Evolutionary conservation across 331 rosid genomes (phyloP), one percentile per base, ranked within the genome.

Genomic region (Arachis monticola): DNA sequence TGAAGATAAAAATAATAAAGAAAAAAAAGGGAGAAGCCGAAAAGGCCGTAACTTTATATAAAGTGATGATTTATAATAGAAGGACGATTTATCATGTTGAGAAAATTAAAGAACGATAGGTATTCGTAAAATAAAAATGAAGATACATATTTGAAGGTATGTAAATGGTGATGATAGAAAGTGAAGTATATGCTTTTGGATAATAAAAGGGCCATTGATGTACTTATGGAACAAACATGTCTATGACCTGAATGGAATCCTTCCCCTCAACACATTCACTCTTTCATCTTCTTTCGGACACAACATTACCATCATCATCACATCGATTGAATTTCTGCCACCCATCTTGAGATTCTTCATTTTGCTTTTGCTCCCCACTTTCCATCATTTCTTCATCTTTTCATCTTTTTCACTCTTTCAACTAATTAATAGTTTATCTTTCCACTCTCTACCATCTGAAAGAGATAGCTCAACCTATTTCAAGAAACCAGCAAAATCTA

Each of bases 151-250:
- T 17, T 17, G 22, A 17, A 17, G 22, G 22, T 17, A 17, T 17
- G 22, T 17, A 17, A 17, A 35, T 35, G 40, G 40, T 35, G 40
- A 35, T 35, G 40, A 41, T 53, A 60, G 77, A 81, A 86, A 76
- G 80, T 48, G 73, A 77, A 77, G 60, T 70, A n/a, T 66, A 76
- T 75, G 81, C 83, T 80, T 82, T 75, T 52, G 32, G 72, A 80
- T 60, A 53, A 70, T 17, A 73, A 72, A 73, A 82, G 90, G 95
- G 77, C 85, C 86, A 82, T 64, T 78, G 57, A 48, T 74, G 82
- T 89, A 85, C 86, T 76, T 69, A 62, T 60, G 60, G 56, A 41
- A 67, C 73, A 80, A 85, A 87, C 89, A 82, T 82, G 91, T 69
- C 83, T 81, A 69, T 66, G 87, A 77, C 89, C 78, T 74, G 71